Conservation (phyloP, 352 stramenopile species). For the Phytophthora niederhauseri region DNA sequence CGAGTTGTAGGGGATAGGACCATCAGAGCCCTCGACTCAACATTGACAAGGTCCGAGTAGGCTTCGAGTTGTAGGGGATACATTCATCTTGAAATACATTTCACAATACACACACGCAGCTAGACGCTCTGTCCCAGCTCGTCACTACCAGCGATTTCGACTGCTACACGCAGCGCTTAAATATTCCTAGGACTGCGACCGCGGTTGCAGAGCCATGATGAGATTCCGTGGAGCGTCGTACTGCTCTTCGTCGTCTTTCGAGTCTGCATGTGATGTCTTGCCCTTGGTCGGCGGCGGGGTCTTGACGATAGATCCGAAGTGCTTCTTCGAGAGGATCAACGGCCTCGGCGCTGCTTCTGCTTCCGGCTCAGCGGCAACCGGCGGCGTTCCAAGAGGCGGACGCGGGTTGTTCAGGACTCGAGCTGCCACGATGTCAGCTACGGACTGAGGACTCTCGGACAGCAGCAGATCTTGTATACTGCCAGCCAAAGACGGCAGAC, state of each 20-base stretch:
- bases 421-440: constrained; percentile 47
- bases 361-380: constrained; percentile 22
- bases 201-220: constrained; percentile 31
- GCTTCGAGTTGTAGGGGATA: background rate
- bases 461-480: constrained; percentile 75
- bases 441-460: constrained; percentile 73
- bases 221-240: constrained; percentile 36
- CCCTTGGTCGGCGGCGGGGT: background rate
- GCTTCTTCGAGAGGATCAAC: constrained; percentile 14
- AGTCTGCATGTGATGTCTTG: background rate
- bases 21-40: constrained; percentile 2
- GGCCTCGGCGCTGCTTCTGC: constrained; percentile 19
- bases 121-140: background rate
- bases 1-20: background rate
- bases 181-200: constrained; percentile 36
- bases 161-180: constrained; percentile 22
- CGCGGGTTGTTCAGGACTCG: constrained; percentile 27
- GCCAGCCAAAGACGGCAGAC: constrained; percentile 53
- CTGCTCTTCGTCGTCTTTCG: constrained; percentile 28
- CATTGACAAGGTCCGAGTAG: background rate
- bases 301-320: constrained; percentile 5
- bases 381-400: constrained; percentile 14
- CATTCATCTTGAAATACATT: constrained; percentile 24
- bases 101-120: constrained; percentile 17
- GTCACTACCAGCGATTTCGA: constrained; percentile 1